Evolutionary conservation across 352 stramenopile species (phyloP), one percentile per base, ranked within the genome.

Genomic region (Elongisporangium undulatum): DNA sequence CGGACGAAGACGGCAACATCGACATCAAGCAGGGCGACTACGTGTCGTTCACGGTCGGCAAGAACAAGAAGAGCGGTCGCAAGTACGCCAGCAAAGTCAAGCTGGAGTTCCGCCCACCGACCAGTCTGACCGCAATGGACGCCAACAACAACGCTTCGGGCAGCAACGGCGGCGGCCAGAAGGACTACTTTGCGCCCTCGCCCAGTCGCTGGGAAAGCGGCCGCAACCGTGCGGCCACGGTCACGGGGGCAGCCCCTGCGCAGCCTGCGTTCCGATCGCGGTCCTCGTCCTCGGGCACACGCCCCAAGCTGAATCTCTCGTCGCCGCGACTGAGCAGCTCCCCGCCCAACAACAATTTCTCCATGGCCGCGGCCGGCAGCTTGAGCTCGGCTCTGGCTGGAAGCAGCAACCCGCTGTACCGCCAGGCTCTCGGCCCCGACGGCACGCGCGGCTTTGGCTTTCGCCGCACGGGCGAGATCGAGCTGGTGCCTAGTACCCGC

Each of bases 81-180:
- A 95, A 95, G 62, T 95, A 95, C 59, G 85, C 85, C 45, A 92
- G 80, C 53, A 95, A 95, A 56, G 85, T 95, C 59, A 93, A 92
- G 72, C 68, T 95, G 59, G 85, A 95, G 73, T 95, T 93, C 64
- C 85, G 85, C 45, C 85, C 85, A 16, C 85, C 85, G 4, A 63
- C 75, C 9, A 91, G 72, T 55, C 38, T 86, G 23, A 89, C 79
- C 4, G 67, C 59, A 2, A 22, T 29, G 10, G 72, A 77, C 21
- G 53, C 59, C 15, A 70, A 51, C 21, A 48, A 54, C 59, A 15
- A 45, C 65, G 20, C 26, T 66, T n/a, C 62, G 58, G 61, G 39
- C 56, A 70, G 51, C 61, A 66, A 54, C 56, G 69, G 64, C 58
- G 77, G 69, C 68, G 71, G 66, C 22, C 74, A 84, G 58, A 85